Evolutionary conservation across 805 yeast genomes (phyloP).

Genomic region (Saturnispora kantuleensis): DNA sequence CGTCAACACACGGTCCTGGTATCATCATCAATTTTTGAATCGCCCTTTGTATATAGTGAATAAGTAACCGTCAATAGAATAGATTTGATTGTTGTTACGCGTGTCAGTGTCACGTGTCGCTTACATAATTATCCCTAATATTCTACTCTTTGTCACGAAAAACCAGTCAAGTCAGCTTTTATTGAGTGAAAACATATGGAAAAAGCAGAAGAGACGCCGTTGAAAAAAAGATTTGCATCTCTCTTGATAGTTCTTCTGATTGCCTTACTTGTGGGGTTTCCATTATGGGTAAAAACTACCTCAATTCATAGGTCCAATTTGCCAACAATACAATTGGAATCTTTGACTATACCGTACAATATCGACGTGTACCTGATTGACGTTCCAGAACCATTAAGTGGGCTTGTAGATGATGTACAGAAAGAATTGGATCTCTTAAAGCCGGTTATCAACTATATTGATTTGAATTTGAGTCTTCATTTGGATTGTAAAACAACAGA

Average conservation of each 20-base stretch:
- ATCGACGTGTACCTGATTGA: constrained; percentile 36
- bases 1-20: constrained; percentile 73
- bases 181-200: too few relatives aligned
- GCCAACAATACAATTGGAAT: constrained; percentile 27
- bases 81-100: too few relatives aligned
- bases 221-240: constrained; percentile 12
- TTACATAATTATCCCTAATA: background rate
- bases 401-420: constrained; percentile 30
- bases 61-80: too few relatives aligned
- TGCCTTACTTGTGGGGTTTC: constrained; percentile 37
- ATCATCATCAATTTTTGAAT: constrained; percentile 47
- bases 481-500: constrained; percentile 16
- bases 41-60: background rate
- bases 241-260: constrained; percentile 21
- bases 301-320: constrained; percentile 52
- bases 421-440: constrained; percentile 22
- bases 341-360: constrained; percentile 24
- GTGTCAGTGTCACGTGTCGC: background rate
- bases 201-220: background rate
- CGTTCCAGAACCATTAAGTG: constrained; percentile 23
- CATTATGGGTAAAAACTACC: constrained; percentile 54
- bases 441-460: constrained; percentile 6
- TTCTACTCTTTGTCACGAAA: too few relatives aligned
- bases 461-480: constrained; percentile 26
- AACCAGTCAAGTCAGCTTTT: too few relatives aligned